Base-by-base conservation (phyloP, 768 basidiomycete species). In the Xerocomellus intermedius region DNA sequence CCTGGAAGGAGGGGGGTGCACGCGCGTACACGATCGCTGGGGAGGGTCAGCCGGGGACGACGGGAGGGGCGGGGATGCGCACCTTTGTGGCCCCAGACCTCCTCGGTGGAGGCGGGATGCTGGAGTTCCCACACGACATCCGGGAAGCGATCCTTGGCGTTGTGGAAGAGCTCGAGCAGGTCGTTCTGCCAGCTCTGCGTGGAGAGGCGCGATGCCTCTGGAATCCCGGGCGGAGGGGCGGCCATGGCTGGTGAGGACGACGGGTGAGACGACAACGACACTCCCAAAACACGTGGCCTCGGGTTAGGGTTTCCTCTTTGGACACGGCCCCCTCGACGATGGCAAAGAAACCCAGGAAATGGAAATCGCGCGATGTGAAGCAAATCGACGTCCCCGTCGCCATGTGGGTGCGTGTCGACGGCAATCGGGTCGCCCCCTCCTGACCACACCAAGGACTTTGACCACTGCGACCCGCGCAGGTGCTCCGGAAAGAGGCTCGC, bases 1-100 rank as follows among this genome's bases (percentile, higher is more conserved):
- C 82, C 72, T 96, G 94, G 71, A 97, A 98, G 17, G 84, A 86
- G 1, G 92, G 94, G 4, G 94, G 92, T 16, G 94, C 94, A 50
- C 96, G 87, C 41, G 94, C 93, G 60, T 98, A 98, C 0, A 98
- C 87, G 64, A 98, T 87, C 19, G 96, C 95, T 94, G 57, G 5
- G 12, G 17, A 59, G 37, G 17, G 37, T 38, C n/a, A 38, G n/a
- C n/a, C 1, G n/a, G 37, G 17, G 14, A 35, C 26, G 5, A 3
- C 13, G 36, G 4, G 17, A 3, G 17, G 37, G 9, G 3, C 37
- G n/a, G 14, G n/a, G 33, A 0, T 5, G 69, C 82, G 16, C 33
- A 96, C 94, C 94, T 83, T 98, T 96, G 72, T 98, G 96, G 5
- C 91, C 95, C 87, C 90, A 97, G 26, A 97, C 85, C 46, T 79